Evolutionary conservation across 1,284 basidiomycete species (phyloP).

Genomic region (Apiotrichum gamsii): DNA sequence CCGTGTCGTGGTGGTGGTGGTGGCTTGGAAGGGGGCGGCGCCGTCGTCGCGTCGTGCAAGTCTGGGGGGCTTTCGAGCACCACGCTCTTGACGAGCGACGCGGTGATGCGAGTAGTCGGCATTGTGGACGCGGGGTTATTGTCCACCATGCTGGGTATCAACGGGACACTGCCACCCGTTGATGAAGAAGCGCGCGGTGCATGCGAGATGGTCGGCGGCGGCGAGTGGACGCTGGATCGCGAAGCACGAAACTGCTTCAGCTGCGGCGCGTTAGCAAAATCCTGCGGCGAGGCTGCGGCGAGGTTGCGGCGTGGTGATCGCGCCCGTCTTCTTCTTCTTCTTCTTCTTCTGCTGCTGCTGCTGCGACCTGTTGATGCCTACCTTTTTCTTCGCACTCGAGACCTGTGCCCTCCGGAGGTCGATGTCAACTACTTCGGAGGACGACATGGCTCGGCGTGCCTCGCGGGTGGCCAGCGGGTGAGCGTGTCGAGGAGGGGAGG

Average conservation of each 20-base stretch:
- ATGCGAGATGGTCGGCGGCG: constrained; percentile 1
- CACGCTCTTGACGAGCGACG: too few relatives aligned
- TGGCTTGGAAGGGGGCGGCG: background rate
- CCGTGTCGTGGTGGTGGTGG: constrained; percentile 6
- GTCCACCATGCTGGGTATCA: constrained; percentile 1
- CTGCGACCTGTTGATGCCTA: too few relatives aligned
- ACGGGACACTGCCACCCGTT: constrained; percentile 4
- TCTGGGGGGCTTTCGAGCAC: too few relatives aligned
- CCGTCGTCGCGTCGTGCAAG: too few relatives aligned
- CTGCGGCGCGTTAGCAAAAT: too few relatives aligned
- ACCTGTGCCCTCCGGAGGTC: constrained; percentile 28
- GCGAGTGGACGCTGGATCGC: constrained; percentile 17
- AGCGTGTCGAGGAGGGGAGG: background rate
- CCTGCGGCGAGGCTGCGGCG: background rate
- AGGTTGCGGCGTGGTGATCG: background rate
- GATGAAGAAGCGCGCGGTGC: constrained; percentile 10
- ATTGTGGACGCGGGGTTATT: constrained; percentile 5
- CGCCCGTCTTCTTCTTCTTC: too few relatives aligned
- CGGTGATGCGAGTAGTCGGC: too few relatives aligned
- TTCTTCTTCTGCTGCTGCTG: too few relatives aligned
- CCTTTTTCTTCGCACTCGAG: constrained; percentile 37
- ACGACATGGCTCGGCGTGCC: constrained; percentile 2
- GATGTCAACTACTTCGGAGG: constrained; percentile 6
- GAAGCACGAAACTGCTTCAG: constrained; percentile 38
- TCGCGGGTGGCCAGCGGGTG: background rate